These are phyloP conservation scores for Jacaranda mimosifolia DNA, from an alignment of 257 asterid genomes.

Conservation along the genomic window DNA sequence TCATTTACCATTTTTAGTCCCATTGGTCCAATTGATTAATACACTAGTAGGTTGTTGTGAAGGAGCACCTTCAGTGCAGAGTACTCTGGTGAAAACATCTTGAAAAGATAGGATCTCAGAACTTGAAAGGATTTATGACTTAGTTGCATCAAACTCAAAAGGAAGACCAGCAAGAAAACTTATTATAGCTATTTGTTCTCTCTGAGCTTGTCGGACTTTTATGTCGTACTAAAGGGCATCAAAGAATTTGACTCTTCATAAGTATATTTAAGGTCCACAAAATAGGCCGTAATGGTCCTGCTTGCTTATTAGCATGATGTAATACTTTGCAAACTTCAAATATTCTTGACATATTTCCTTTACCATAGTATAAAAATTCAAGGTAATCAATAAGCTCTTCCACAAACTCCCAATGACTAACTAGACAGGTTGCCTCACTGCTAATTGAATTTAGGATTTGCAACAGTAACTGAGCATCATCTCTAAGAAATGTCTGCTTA, in stretches of 20 bases:
- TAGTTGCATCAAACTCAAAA: neutral
- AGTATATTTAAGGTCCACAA: neutral
- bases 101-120: conserved; percentile 10
- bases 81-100: neutral
- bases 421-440: no score
- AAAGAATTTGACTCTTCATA: neutral
- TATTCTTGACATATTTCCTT: neutral
- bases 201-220: neutral
- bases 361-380: conserved; percentile 20
- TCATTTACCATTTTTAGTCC: neutral
- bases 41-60: neutral
- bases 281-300: neutral
- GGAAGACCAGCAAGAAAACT: conserved; percentile 16
- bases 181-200: conserved; percentile 8
- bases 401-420: conserved; percentile 25
- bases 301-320: neutral
- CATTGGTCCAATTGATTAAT: neutral
- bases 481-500: no score
- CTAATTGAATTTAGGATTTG: no score
- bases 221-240: neutral
- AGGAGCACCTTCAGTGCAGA: neutral
- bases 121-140: conserved; percentile 18
- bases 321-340: conserved; percentile 30
- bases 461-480: no score
- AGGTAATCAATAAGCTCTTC: conserved; percentile 25